Evolutionary conservation across 495 filamentous ascomycete species (phyloP).

Genomic region (Tuber calosporum): DNA sequence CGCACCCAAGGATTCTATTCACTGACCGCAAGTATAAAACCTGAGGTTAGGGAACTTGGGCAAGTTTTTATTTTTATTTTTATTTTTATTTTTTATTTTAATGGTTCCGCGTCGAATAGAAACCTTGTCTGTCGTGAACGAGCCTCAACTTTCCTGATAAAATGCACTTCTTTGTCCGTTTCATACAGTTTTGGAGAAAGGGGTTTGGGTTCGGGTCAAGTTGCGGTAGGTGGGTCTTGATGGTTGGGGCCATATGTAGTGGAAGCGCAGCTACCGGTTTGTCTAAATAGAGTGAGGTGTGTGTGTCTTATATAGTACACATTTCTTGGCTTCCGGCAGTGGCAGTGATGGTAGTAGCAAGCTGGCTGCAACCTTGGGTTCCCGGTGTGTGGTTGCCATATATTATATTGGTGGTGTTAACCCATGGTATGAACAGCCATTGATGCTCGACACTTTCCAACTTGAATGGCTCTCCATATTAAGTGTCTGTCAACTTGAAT

Average conservation of each 20-base stretch:
- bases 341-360: too few species aligned
- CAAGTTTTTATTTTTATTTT: too few species aligned
- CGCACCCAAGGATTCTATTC: not conserved
- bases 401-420: not conserved
- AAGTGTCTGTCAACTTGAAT: not conserved
- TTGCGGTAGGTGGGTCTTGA: not conserved
- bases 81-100: too few species aligned
- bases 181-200: not conserved
- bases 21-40: not conserved
- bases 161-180: slow-evolving; percentile 3
- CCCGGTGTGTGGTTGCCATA: not conserved
- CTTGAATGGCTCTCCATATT: not conserved
- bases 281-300: not conserved
- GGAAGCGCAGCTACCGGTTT: not conserved
- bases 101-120: not conserved
- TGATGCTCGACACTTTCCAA: not conserved
- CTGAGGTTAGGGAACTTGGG: not conserved
- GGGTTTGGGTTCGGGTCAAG: too few species aligned
- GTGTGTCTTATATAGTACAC: not conserved
- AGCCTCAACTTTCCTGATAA: not conserved
- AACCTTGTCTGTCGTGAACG: not conserved
- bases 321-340: not conserved
- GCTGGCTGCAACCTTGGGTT: not conserved
- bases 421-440: not conserved
- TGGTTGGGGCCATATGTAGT: not conserved